A percentile compares a stretch with the other conserved stretches of the same genome.
These are phyloP conservation scores for Solanum corneliomulleri DNA, from an alignment of 257 asterid genomes.

Conservation along the genomic window DNA sequence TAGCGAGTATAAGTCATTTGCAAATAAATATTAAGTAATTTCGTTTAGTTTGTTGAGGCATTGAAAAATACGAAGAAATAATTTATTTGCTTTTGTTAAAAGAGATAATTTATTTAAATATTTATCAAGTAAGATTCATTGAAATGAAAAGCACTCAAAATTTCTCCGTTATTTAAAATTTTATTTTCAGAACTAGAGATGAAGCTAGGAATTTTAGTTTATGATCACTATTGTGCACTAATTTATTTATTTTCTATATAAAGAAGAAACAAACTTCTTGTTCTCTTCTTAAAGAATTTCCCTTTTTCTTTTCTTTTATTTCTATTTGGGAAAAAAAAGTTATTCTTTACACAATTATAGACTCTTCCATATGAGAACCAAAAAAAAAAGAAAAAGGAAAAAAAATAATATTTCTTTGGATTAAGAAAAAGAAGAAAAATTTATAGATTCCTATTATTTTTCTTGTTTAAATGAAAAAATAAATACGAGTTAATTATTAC, in stretches of 20 bases:
- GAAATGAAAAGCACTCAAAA: accelerated
- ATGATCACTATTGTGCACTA: not conserved
- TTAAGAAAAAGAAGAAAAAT: no score
- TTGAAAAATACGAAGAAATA: not conserved
- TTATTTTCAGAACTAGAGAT: accelerated
- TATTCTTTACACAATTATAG: not conserved
- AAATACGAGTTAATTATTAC: not conserved
- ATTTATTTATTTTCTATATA: not conserved
- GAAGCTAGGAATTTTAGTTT: accelerated
- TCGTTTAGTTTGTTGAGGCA: not conserved
- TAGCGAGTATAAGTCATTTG: accelerated
- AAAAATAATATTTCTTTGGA: not conserved
- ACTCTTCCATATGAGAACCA: not conserved
- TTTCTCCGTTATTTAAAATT: accelerated
- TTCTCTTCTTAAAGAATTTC: not conserved
- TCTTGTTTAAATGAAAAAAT: not conserved
- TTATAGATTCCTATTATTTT: no score
- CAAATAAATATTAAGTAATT: not conserved
- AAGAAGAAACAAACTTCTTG: not conserved
- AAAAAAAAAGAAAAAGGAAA: not conserved
- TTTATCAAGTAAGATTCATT: not conserved
- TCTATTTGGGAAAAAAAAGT: not conserved
- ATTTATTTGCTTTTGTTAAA: no score
- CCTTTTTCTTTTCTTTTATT: not conserved
- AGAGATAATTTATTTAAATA: not conserved